Conservation (phyloP, 2,329 filamentous ascomycete genomes). For the Sclerotinia glacialis region DNA sequence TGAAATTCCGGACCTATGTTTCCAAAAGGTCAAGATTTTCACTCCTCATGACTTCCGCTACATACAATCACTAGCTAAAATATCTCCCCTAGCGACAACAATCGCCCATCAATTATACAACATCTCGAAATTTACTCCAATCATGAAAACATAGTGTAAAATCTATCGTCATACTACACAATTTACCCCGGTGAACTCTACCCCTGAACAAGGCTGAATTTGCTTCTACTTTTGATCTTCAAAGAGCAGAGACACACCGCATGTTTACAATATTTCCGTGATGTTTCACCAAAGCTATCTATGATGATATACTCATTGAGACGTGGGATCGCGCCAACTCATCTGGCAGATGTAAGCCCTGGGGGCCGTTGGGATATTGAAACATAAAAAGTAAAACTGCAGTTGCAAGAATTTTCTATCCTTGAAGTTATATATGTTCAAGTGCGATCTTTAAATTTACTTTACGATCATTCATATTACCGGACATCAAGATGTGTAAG, state of each 20-base stretch:
- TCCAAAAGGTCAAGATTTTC: background rate
- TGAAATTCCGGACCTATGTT: too few relatives aligned
- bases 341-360: background rate
- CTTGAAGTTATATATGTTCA: background rate
- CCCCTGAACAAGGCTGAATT: background rate
- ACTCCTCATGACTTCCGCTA: background rate
- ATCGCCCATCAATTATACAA: background rate
- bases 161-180: background rate
- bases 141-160: background rate
- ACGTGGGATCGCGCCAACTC: background rate
- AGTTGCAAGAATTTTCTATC: background rate
- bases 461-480: background rate
- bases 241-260: background rate
- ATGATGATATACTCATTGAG: background rate
- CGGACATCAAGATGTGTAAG: constrained; percentile 4
- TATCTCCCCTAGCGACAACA: background rate
- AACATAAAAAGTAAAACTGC: background rate
- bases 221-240: background rate
- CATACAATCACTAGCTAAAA: background rate
- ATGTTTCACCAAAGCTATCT: background rate
- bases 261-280: background rate
- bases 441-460: background rate
- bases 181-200: background rate
- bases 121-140: background rate
- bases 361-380: background rate